Conservation (phyloP, 2,329 filamentous ascomycete species). For the Hypoxylon sp. region DNA sequence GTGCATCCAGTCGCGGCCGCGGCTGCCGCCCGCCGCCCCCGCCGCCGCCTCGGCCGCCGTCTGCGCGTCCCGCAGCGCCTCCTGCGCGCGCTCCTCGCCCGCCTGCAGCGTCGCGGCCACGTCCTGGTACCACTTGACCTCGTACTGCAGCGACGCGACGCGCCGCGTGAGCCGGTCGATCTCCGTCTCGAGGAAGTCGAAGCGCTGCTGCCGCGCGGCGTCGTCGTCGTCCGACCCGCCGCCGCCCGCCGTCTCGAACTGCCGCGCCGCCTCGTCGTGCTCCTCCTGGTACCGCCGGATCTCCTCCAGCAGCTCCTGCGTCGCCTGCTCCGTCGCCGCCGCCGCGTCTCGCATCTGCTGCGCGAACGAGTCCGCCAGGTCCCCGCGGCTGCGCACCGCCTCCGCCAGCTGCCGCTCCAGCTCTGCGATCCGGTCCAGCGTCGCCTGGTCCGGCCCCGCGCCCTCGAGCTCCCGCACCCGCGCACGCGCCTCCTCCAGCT, state of each 20-base stretch:
- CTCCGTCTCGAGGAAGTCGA: conserved; percentile 8
- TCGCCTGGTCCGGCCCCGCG: background rate
- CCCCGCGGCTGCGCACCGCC: background rate
- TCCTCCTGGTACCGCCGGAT: background rate
- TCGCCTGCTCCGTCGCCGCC: background rate
- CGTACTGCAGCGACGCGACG: background rate
- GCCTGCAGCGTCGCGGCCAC: background rate
- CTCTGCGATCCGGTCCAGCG: background rate
- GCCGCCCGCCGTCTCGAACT: conserved; percentile 2
- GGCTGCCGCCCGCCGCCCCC: background rate
- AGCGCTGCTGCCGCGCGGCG: background rate
- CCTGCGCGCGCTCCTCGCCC: background rate
- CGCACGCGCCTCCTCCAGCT: background rate
- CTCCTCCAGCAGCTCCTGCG: background rate
- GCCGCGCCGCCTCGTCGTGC: background rate
- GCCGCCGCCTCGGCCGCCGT: background rate
- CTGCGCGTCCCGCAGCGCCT: background rate
- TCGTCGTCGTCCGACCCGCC: conserved; percentile 7
- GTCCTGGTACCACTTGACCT: conserved; percentile 12
- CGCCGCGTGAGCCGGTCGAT: conserved; percentile 17
- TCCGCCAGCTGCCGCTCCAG: background rate
- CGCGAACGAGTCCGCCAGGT: background rate
- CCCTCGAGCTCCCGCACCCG: background rate
- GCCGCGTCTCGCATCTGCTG: background rate
- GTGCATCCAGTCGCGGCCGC: background rate